These are phyloP conservation scores for Dimargaris cristalligena DNA, from an alignment of 192 early-diverging fungal species.

Conservation along the genomic window DNA sequence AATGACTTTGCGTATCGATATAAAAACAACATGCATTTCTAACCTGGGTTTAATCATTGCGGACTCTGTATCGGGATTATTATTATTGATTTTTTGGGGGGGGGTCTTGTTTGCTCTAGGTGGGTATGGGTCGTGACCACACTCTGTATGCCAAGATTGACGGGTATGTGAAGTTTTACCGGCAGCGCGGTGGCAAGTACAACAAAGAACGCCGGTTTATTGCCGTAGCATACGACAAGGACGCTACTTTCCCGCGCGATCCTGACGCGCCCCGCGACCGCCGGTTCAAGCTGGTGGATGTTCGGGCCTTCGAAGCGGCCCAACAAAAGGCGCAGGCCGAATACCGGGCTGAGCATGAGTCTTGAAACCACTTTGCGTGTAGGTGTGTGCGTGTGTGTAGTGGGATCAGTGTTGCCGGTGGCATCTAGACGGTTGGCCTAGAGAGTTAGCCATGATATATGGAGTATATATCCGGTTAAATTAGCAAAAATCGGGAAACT, in stretches of 20 bases:
- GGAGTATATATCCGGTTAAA: no score
- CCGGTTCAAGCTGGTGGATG: constrained; percentile 49
- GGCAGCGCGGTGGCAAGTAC: constrained; percentile 35
- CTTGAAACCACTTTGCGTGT: neutral
- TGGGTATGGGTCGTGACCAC: constrained; percentile 60
- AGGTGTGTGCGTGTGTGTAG: no score
- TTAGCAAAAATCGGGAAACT: no score
- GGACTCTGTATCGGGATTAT: no score
- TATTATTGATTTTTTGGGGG: neutral
- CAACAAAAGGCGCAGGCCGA: constrained; percentile 12
- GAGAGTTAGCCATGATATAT: no score
- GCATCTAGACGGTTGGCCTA: no score
- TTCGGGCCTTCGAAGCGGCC: constrained; percentile 18
- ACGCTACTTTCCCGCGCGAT: constrained; percentile 41
- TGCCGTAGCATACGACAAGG: constrained; percentile 42
- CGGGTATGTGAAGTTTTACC: constrained; percentile 61
- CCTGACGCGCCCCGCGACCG: constrained; percentile 43
- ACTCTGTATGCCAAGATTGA: constrained; percentile 53
- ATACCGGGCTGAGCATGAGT: neutral
- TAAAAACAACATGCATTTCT: no score
- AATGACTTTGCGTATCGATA: no score
- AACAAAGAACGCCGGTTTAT: constrained; percentile 42
- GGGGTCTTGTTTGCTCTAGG: constrained; percentile 15
- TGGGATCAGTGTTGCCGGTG: no score
- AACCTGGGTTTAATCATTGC: no score